phyloP scores from a whole-genome alignment of 768 basidiomycete genomes.

The Cyclocybe aegerita region DNA sequence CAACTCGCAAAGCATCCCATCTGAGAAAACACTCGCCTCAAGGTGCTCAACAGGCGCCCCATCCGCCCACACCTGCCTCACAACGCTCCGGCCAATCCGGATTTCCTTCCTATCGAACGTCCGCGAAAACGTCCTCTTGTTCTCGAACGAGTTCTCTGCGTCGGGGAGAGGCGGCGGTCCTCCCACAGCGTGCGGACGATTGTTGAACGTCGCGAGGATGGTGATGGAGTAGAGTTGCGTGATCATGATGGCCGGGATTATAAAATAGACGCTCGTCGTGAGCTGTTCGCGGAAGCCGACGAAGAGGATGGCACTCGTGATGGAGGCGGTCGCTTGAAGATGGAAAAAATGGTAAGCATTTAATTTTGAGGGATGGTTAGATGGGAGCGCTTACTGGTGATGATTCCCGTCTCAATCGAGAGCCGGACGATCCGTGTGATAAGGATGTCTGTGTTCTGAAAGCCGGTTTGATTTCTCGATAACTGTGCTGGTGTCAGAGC shows the following conservation, averaged over 20 bases:
- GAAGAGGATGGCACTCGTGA: slow-evolving; percentile 26
- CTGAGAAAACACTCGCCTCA: slow-evolving; percentile 5
- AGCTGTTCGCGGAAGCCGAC: slow-evolving; percentile 24
- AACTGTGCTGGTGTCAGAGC: slow-evolving; percentile 8
- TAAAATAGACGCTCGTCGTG: slow-evolving; percentile 26
- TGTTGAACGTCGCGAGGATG: slow-evolving; percentile 32
- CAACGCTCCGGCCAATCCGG: slow-evolving; percentile 23
- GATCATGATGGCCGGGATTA: slow-evolving; percentile 31
- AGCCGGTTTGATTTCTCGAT: slow-evolving; percentile 22
- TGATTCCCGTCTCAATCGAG: slow-evolving; percentile 33
- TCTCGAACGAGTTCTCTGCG: slow-evolving; percentile 18
- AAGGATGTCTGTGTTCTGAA: slow-evolving; percentile 21
- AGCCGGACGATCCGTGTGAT: slow-evolving; percentile 30
- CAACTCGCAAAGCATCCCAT: neutral
- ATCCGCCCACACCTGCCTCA: slow-evolving; percentile 25
- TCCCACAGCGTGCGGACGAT: slow-evolving; percentile 24
- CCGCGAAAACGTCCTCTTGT: slow-evolving; percentile 13
- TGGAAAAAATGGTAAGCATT: neutral
- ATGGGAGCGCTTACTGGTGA: slow-evolving; percentile 26
- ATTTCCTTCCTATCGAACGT: slow-evolving; percentile 17
- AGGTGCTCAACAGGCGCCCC: slow-evolving; percentile 17
- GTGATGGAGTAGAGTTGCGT: slow-evolving; percentile 35
- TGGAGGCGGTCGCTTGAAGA: slow-evolving; percentile 26
- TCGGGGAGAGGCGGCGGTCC: slow-evolving; percentile 19
- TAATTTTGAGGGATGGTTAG: neutral